Conservation (phyloP, 1,139 yeast genomes). For the Debaryomyces psychrophilus region DNA sequence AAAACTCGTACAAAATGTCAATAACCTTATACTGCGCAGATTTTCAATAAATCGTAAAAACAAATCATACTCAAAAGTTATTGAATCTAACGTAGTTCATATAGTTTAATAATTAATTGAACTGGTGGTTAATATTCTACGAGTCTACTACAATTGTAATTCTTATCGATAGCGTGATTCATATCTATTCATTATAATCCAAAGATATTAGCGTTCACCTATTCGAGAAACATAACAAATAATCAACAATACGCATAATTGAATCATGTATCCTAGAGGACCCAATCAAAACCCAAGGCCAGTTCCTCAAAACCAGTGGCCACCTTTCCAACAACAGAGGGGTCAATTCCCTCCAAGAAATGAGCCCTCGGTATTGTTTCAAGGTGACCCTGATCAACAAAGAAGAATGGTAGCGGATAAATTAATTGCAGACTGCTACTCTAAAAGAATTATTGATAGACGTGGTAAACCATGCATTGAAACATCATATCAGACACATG, state of each 20-base stretch:
- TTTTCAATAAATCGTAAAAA: slow-evolving; percentile 1
- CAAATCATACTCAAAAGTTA: background rate
- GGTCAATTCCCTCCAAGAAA: slow-evolving; percentile 2
- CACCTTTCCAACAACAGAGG: slow-evolving; percentile 5
- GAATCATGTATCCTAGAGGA: slow-evolving; percentile 15
- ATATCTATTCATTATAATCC: background rate
- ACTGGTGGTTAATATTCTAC: background rate
- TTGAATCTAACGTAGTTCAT: background rate
- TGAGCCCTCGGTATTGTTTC: background rate
- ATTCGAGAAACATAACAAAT: background rate
- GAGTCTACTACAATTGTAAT: background rate
- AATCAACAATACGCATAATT: background rate
- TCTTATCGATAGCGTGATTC: background rate
- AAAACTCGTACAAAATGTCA: background rate
- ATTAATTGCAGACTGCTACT: slow-evolving; percentile 46
- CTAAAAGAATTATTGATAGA: slow-evolving; percentile 32
- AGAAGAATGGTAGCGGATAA: slow-evolving; percentile 32
- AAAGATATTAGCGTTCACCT: background rate
- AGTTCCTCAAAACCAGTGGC: slow-evolving; percentile 2
- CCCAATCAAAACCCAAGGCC: slow-evolving; percentile 9
- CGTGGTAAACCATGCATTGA: slow-evolving; percentile 37
- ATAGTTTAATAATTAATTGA: background rate
- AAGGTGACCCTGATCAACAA: slow-evolving; percentile 14
- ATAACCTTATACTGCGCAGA: background rate
- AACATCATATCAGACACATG: slow-evolving; percentile 41